Evolutionary conservation across 2,329 filamentous ascomycete genomes (phyloP).

Genomic region (Fusarium torulosum): DNA sequence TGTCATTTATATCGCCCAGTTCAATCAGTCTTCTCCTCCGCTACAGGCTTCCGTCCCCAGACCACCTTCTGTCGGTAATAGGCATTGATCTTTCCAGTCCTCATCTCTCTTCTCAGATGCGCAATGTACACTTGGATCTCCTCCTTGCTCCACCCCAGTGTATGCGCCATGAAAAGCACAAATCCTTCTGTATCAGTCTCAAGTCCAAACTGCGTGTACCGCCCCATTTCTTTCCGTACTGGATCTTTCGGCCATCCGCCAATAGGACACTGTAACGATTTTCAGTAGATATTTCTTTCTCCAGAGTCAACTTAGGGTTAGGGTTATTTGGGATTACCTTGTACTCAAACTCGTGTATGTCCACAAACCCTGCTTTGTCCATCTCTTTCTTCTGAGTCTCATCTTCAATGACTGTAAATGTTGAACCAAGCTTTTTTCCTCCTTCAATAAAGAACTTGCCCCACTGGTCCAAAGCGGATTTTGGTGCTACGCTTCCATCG

Average conservation of each 20-base stretch:
- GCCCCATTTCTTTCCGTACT: not conserved
- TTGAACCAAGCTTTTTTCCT: not conserved
- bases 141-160: not conserved
- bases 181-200: slow-evolving; percentile 2
- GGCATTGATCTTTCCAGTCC: not conserved
- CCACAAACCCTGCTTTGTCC: not conserved
- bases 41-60: not conserved
- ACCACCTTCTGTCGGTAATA: not conserved
- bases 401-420: not conserved
- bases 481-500: not conserved
- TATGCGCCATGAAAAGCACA: slow-evolving; percentile 4
- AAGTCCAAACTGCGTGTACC: slow-evolving; percentile 1
- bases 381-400: not conserved
- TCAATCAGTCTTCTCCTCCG: not conserved
- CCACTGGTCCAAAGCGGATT: not conserved
- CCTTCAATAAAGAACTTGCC: not conserved
- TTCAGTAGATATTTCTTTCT: not conserved
- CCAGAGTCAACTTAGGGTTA: rapidly evolving
- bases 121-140: not conserved
- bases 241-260: not conserved
- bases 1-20: rapidly evolving
- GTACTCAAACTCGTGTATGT: not conserved
- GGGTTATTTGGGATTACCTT: not conserved
- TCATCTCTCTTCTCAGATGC: not conserved
- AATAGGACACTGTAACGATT: not conserved